phyloP scores from a whole-genome alignment of 352 stramenopile genomes.

The Globisporangium nagaii region DNA sequence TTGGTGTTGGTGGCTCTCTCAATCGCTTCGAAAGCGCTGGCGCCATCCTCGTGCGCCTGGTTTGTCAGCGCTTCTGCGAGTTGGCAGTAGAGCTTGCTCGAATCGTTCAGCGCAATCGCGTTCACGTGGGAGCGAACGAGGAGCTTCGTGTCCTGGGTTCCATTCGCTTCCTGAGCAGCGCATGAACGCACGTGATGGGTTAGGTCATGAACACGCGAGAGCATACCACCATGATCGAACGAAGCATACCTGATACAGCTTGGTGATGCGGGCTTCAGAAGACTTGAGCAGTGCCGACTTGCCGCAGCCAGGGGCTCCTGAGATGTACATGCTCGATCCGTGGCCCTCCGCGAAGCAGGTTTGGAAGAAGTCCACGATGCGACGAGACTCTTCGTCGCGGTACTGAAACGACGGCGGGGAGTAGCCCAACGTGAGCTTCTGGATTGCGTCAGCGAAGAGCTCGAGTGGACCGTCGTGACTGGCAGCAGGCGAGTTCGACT shows the following conservation, averaged over 20 bases:
- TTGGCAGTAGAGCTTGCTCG: constrained; percentile 41
- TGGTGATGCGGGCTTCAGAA: constrained; percentile 38
- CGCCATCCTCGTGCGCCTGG: constrained; percentile 31
- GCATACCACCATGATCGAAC: too few species aligned
- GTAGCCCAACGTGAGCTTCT: constrained; percentile 45
- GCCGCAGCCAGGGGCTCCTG: constrained; percentile 65
- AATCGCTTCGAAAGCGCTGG: constrained; percentile 63
- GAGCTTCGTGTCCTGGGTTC: constrained; percentile 16
- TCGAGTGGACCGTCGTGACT: constrained; percentile 10
- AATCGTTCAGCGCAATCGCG: constrained; percentile 59
- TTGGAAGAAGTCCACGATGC: constrained; percentile 55
- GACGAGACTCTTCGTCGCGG: constrained; percentile 48
- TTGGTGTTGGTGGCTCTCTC: constrained; percentile 38
- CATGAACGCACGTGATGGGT: neutral
- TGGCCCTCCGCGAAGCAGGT: constrained; percentile 42
- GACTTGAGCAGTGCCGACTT: constrained; percentile 71
- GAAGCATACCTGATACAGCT: constrained; percentile 42
- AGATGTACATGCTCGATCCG: constrained; percentile 73
- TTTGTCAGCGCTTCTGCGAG: constrained; percentile 51
- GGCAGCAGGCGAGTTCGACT: neutral
- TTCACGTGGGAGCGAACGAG: constrained; percentile 64
- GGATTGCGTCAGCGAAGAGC: constrained; percentile 31
- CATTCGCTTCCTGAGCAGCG: constrained; percentile 16
- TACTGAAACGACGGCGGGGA: constrained; percentile 40
- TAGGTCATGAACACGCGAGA: too few species aligned